Conservation (phyloP, 768 basidiomycete genomes). For the Mycena kentingensis region DNA sequence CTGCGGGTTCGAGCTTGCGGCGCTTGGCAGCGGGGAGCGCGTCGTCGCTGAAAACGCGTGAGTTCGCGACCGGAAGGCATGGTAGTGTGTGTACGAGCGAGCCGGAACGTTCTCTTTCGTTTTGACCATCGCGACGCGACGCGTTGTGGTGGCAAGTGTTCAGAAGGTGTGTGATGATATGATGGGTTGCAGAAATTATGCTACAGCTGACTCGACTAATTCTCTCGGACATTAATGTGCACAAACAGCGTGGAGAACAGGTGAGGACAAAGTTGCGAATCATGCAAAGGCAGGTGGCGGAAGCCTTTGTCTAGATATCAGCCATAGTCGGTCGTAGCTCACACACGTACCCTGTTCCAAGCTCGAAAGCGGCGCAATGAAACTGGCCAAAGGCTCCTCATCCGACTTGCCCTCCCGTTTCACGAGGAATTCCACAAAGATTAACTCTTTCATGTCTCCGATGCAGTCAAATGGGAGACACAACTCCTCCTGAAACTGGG, state of each 20-base stretch:
- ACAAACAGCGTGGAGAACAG: conserved; percentile 95
- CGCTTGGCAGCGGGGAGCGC: conserved; percentile 50
- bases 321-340: conserved; percentile 1
- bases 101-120: too few relatives aligned
- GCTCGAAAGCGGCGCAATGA: conserved; percentile 74
- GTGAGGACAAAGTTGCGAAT: conserved; percentile 83
- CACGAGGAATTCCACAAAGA: conserved; percentile 84
- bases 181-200: too few relatives aligned
- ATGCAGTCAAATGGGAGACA: conserved; percentile 75
- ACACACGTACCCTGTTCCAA: conserved; percentile 51
- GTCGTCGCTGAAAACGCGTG: conserved; percentile 27
- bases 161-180: too few relatives aligned
- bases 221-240: conserved; percentile 50
- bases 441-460: conserved; percentile 77
- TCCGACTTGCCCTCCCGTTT: conserved; percentile 65
- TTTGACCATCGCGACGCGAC: too few relatives aligned
- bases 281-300: conserved; percentile 91
- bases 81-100: too few relatives aligned
- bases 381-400: conserved; percentile 70
- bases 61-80: too few relatives aligned
- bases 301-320: conserved; percentile 58
- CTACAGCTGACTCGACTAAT: too few relatives aligned
- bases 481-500: conserved; percentile 79
- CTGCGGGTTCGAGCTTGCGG: conserved; percentile 48
- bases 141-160: too few relatives aligned